A percentile compares a stretch with the other conserved stretches of the same genome.
These are phyloP conservation scores for Cercospora zeina DNA, from an alignment of 2,329 filamentous ascomycete species.

Conservation along the genomic window DNA sequence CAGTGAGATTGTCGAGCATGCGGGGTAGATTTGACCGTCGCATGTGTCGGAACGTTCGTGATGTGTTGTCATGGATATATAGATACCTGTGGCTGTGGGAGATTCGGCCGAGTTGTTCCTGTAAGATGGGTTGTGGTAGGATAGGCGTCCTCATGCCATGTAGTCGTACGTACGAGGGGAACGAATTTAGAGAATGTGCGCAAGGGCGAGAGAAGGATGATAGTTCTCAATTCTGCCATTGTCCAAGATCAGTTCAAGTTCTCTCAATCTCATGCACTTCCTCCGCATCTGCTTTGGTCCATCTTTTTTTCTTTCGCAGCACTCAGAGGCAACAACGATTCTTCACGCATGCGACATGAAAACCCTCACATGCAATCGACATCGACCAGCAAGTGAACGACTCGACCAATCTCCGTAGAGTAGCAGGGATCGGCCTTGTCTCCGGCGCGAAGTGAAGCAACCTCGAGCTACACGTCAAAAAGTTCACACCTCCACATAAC, in stretches of 20 bases:
- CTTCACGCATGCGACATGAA: no score
- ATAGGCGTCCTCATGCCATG: not conserved
- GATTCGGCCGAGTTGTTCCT: not conserved
- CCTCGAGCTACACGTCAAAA: not conserved
- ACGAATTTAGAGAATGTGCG: not conserved
- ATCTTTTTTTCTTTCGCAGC: no score
- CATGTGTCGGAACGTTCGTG: not conserved
- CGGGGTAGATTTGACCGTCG: conserved; percentile 52
- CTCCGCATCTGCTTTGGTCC: not conserved
- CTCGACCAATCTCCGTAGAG: no score
- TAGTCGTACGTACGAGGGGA: not conserved
- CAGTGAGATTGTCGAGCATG: conserved; percentile 94
- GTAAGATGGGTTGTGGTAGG: not conserved
- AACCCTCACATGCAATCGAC: no score
- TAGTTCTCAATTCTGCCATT: not conserved
- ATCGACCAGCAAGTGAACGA: not conserved
- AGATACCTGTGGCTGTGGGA: not conserved
- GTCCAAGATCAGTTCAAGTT: no score
- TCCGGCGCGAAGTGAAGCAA: conserved; percentile 6
- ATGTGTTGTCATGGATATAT: conserved; percentile 3
- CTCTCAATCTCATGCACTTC: not conserved
- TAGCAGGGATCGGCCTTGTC: not conserved
- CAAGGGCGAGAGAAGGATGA: not conserved
- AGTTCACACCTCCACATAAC: not conserved
- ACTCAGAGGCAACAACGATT: no score